Conservation (phyloP, 2,329 filamentous ascomycete genomes). For the Rugonectria rugulosa region DNA sequence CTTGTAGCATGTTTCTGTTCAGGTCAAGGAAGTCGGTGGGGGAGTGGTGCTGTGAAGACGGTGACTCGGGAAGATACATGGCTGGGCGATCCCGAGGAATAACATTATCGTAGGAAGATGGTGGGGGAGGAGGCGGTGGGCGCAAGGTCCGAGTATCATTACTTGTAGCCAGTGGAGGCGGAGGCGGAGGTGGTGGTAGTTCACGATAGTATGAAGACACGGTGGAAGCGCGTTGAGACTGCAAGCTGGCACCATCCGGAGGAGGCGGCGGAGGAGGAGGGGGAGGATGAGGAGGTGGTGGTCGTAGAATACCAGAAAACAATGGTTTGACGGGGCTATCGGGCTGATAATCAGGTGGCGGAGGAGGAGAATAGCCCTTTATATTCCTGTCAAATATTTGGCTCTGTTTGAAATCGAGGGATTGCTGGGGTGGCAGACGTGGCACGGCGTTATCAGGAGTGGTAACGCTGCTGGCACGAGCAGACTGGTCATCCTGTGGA, state of each 20-base stretch:
- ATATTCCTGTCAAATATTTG: conserved; percentile 22
- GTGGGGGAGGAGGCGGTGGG: conserved; percentile 22
- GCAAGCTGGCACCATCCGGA: conserved; percentile 3
- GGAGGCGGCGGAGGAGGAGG: conserved; percentile 20
- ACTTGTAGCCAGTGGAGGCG: conserved; percentile 19
- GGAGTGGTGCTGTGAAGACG: conserved; percentile 1
- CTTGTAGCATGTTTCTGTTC: neutral
- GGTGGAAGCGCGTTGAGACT: conserved; percentile 3
- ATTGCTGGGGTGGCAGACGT: conserved; percentile 30
- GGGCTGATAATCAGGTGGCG: conserved; percentile 8
- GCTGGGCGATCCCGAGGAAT: conserved; percentile 14
- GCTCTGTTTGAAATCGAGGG: conserved; percentile 19
- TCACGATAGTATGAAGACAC: neutral
- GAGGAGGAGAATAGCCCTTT: conserved; percentile 21
- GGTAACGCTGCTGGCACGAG: conserved; percentile 40
- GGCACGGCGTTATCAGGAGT: conserved; percentile 35
- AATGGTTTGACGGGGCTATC: conserved; percentile 11
- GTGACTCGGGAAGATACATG: neutral
- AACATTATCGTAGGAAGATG: conserved; percentile 11
- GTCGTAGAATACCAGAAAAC: no score
- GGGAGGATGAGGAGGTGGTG: conserved; percentile 13
- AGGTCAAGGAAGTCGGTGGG: conserved; percentile 1
- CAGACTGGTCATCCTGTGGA: conserved; percentile 38
- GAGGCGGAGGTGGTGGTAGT: conserved; percentile 14
- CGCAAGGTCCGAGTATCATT: conserved; percentile 11